These are phyloP conservation scores for Detonula confervacea DNA, from an alignment of 352 stramenopile species.

Conservation along the genomic window DNA sequence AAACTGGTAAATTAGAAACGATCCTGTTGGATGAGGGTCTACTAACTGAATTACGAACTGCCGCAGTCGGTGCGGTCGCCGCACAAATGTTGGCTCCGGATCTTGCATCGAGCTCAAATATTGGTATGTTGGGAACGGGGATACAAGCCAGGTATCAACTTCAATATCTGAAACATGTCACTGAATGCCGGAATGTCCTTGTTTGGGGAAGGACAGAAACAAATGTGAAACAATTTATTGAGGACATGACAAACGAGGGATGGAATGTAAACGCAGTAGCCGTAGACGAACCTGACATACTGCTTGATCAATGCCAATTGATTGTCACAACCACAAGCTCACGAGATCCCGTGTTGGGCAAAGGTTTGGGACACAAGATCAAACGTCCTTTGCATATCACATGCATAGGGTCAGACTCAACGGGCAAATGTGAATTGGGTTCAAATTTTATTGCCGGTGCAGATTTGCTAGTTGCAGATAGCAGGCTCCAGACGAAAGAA, in stretches of 20 bases:
- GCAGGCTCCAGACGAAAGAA: slow-evolving; percentile 41
- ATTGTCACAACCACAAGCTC: slow-evolving; percentile 74
- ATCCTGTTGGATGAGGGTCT: slow-evolving; percentile 73
- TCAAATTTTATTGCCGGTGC: slow-evolving; percentile 49
- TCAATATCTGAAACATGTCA: slow-evolving; percentile 53
- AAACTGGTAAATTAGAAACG: slow-evolving; percentile 62
- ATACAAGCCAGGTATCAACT: slow-evolving; percentile 76
- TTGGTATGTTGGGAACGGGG: slow-evolving; percentile 70
- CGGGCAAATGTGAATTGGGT: slow-evolving; percentile 67
- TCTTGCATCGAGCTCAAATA: slow-evolving; percentile 4
- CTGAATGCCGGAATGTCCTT: slow-evolving; percentile 55
- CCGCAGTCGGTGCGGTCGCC: slow-evolving; percentile 66
- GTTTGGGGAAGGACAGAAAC: slow-evolving; percentile 59
- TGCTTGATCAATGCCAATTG: slow-evolving; percentile 61
- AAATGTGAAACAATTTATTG: slow-evolving; percentile 42
- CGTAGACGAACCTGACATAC: slow-evolving; percentile 34
- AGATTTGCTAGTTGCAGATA: slow-evolving; percentile 69
- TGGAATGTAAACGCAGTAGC: slow-evolving; percentile 56
- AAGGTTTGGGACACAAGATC: background rate
- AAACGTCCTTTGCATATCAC: slow-evolving; percentile 56
- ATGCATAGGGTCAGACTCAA: slow-evolving; percentile 72
- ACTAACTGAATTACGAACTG: slow-evolving; percentile 72
- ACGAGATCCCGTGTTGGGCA: slow-evolving; percentile 51
- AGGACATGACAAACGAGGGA: slow-evolving; percentile 56
- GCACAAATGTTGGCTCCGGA: slow-evolving; percentile 54